Conservation (phyloP, 2,329 filamentous ascomycete species). For the Triangularia verruculosa region DNA sequence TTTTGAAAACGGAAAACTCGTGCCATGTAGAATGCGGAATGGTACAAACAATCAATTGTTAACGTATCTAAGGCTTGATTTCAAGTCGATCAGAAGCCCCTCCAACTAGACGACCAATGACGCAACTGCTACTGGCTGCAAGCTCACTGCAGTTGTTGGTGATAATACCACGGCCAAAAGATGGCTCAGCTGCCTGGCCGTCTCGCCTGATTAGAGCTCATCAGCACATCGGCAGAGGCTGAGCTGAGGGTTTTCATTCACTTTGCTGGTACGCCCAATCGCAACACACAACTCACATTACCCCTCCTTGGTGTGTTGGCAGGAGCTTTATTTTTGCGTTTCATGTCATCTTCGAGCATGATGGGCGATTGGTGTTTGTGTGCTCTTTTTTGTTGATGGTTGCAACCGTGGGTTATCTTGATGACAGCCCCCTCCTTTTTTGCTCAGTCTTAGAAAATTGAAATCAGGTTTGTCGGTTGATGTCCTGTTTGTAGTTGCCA, state of each 20-base stretch:
- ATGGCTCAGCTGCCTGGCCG: neutral
- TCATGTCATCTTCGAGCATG: slow-evolving; percentile 18
- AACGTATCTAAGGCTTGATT: neutral
- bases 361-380: slow-evolving; percentile 23
- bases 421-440: neutral
- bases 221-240: neutral
- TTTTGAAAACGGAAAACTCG: neutral
- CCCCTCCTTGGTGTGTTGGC: slow-evolving; percentile 31
- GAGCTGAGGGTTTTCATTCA: neutral
- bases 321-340: slow-evolving; percentile 19
- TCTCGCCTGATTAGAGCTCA: neutral
- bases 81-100: neutral
- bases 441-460: neutral
- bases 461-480: neutral
- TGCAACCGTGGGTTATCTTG: slow-evolving; percentile 4
- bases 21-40: neutral
- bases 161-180: neutral
- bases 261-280: slow-evolving; percentile 11
- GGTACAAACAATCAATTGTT: neutral
- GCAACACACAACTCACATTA: slow-evolving; percentile 7
- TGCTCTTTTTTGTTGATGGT: slow-evolving; percentile 1
- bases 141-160: neutral
- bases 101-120: neutral
- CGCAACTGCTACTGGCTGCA: neutral
- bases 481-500: neutral